A percentile compares a stretch with the other conserved stretches of the same genome.
Conservation (phyloP, 352 stramenopile genomes). For the Pythium aphanidermatum region DNA sequence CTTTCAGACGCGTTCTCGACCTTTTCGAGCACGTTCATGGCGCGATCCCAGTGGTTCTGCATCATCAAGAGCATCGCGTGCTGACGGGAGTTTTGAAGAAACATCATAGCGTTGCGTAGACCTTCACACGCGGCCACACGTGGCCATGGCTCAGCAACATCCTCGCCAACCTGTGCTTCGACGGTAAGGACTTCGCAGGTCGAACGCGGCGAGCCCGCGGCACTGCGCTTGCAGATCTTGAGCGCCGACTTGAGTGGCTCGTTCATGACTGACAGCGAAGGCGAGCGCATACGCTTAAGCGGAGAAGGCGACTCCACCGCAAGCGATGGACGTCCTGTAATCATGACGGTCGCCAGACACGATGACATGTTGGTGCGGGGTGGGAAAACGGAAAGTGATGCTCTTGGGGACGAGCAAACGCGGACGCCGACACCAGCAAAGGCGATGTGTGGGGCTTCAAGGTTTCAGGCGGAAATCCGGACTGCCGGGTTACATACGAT, state of each 20-base stretch:
- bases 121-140: constrained; percentile 44
- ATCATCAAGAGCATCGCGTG: constrained; percentile 72
- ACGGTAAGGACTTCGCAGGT: constrained; percentile 11
- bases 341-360: constrained; percentile 38
- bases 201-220: constrained; percentile 44
- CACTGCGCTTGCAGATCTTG: constrained; percentile 54
- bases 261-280: constrained; percentile 15
- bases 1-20: constrained; percentile 68
- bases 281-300: constrained; percentile 23
- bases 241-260: constrained; percentile 38
- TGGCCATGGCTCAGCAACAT: constrained; percentile 27
- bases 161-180: background rate
- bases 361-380: constrained; percentile 28
- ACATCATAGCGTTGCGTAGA: constrained; percentile 56
- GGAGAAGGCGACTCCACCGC: constrained; percentile 6
- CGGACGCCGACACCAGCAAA: too few species aligned
- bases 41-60: constrained; percentile 75
- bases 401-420: background rate
- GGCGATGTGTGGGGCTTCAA: background rate
- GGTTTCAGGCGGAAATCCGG: background rate
- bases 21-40: constrained; percentile 66
- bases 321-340: constrained; percentile 36
- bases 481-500: background rate
- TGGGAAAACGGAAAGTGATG: constrained; percentile 9
- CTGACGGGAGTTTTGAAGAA: constrained; percentile 60